These are phyloP conservation scores for Cyberlindnera sargentensis DNA, from an alignment of 805 yeast genomes.

Conservation along the genomic window DNA sequence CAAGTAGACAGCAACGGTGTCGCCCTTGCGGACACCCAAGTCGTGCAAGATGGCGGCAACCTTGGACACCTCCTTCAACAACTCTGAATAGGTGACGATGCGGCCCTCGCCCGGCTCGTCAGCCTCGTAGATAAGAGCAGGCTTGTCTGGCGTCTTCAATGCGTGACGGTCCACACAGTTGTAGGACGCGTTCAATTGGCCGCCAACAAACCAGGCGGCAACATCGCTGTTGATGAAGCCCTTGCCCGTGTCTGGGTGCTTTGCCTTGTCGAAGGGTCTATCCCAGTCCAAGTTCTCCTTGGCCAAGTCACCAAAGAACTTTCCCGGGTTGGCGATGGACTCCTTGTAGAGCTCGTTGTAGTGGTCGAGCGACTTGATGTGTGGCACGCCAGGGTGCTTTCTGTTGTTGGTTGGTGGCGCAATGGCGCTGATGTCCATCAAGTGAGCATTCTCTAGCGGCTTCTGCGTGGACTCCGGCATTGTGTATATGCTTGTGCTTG, in stretches of 20 bases:
- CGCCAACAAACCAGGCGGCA: slow-evolving; percentile 72
- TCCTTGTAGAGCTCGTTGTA: slow-evolving; percentile 68
- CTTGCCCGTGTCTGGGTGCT: slow-evolving; percentile 30
- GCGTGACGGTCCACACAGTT: slow-evolving; percentile 85
- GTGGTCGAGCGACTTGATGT: slow-evolving; percentile 40
- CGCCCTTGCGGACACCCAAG: slow-evolving; percentile 73
- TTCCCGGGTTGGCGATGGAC: slow-evolving; percentile 76
- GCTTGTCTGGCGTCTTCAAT: slow-evolving; percentile 56
- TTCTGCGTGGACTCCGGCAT: slow-evolving; percentile 19
- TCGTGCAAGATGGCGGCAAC: slow-evolving; percentile 61
- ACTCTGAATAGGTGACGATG: slow-evolving; percentile 61
- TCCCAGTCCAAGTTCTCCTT: slow-evolving; percentile 74
- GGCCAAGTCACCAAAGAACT: slow-evolving; percentile 77
- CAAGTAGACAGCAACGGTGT: slow-evolving; percentile 77
- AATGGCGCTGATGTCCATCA: slow-evolving; percentile 23
- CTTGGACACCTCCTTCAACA: slow-evolving; percentile 61
- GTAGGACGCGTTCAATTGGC: slow-evolving; percentile 72
- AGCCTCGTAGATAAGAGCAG: slow-evolving; percentile 75
- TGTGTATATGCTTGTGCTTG: too few relatives aligned
- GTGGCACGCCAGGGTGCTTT: slow-evolving; percentile 19
- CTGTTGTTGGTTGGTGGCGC: slow-evolving; percentile 20
- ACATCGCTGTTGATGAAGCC: slow-evolving; percentile 44
- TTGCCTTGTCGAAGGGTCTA: slow-evolving; percentile 69
- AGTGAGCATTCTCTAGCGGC: slow-evolving; percentile 24
- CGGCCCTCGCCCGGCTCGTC: slow-evolving; percentile 66